Evolutionary conservation across 176 grass and related monocot genomes (phyloP).

Genomic region (Carex scoparia): DNA sequence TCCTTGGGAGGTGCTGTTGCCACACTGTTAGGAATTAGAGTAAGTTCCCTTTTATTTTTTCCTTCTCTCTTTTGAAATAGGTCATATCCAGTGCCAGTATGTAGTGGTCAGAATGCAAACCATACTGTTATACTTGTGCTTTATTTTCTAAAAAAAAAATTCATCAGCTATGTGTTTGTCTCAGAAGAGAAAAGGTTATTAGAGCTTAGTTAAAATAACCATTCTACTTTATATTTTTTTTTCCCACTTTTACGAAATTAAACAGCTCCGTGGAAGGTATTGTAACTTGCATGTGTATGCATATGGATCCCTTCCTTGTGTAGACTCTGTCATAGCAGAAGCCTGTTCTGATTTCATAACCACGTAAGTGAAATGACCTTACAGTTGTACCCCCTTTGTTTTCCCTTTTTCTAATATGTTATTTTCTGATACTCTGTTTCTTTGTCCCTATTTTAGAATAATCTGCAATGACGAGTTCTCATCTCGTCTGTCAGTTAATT

Average conservation of each 20-base stretch:
- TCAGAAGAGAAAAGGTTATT: not conserved
- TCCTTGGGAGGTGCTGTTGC: conserved; percentile 93
- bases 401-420: not conserved
- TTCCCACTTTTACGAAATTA: conserved; percentile 27
- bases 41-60: conserved; percentile 29
- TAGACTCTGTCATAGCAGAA: conserved; percentile 80
- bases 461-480: conserved; percentile 83
- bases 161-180: not conserved
- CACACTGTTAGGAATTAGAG: conserved; percentile 83
- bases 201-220: not conserved
- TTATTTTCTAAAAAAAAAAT: not conserved
- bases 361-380: conserved; percentile 41
- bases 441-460: conserved; percentile 53
- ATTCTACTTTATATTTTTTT: conserved; percentile 22
- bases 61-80: conserved; percentile 8
- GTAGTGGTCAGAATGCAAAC: not conserved
- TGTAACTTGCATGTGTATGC: conserved; percentile 90
- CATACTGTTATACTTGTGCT: not conserved
- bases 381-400: not conserved
- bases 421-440: not conserved
- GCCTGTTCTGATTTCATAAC: conserved; percentile 90
- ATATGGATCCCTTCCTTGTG: conserved; percentile 85
- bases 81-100: not conserved
- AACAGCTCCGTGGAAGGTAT: conserved; percentile 70
- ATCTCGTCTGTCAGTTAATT: conserved; percentile 84